Conservation (phyloP, 768 basidiomycete species). For the Amanita jacksonii region DNA sequence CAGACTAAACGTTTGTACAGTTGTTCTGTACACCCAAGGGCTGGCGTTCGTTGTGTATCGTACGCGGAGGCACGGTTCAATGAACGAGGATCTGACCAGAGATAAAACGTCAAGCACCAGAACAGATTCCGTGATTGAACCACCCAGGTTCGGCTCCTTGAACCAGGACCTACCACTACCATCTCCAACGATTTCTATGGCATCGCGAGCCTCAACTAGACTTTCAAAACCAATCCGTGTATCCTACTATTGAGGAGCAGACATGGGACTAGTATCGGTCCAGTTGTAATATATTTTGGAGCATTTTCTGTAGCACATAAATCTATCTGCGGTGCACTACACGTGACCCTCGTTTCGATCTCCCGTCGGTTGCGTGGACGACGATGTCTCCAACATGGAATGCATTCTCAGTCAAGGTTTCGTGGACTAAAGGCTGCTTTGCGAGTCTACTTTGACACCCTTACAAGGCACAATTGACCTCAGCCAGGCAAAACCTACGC, state of each 20-base stretch:
- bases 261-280: too few relatives aligned
- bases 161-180: background rate
- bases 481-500: constrained; percentile 54
- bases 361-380: too few relatives aligned
- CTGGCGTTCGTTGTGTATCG: constrained; percentile 30
- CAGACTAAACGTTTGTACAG: constrained; percentile 19
- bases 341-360: too few relatives aligned
- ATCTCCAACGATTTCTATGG: background rate
- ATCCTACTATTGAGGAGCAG: constrained; percentile 10
- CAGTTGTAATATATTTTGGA: too few relatives aligned
- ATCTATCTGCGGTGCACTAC: too few relatives aligned
- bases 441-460: constrained; percentile 6
- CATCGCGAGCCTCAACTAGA: constrained; percentile 9
- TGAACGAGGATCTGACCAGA: background rate
- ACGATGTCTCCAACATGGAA: constrained; percentile 24
- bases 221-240: constrained; percentile 13
- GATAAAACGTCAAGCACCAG: too few relatives aligned
- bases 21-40: constrained; percentile 32
- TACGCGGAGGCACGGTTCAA: constrained; percentile 11
- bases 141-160: background rate
- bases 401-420: constrained; percentile 27
- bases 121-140: background rate
- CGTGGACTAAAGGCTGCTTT: constrained; percentile 6
- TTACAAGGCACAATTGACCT: constrained; percentile 51
- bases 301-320: too few relatives aligned